A percentile compares a stretch with the other conserved stretches of the same genome.
These are phyloP conservation scores for Paraphaeosphaeria sporulosa DNA, from an alignment of 2,329 filamentous ascomycete species.

Conservation along the genomic window DNA sequence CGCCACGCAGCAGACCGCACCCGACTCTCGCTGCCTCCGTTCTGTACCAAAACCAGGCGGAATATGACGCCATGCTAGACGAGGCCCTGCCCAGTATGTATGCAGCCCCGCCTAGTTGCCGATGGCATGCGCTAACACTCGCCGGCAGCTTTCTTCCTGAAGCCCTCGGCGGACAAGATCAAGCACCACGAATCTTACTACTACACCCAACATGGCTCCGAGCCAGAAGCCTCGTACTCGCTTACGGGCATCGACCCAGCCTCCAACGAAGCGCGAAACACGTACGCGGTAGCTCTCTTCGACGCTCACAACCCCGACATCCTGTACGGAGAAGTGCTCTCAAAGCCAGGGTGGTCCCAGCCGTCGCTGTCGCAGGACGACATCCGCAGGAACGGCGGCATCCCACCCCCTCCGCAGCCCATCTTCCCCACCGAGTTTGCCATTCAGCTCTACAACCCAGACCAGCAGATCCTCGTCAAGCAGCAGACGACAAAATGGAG, in stretches of 20 bases:
- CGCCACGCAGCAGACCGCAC: not conserved
- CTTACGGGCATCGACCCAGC: slow-evolving; percentile 77
- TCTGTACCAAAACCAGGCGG: not conserved
- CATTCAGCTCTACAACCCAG: slow-evolving; percentile 93
- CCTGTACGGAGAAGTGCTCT: slow-evolving; percentile 84
- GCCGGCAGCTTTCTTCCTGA: slow-evolving; percentile 66
- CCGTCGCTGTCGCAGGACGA: slow-evolving; percentile 83
- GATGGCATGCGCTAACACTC: slow-evolving; percentile 24
- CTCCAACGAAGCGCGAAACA: slow-evolving; percentile 75
- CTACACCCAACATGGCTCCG: slow-evolving; percentile 76
- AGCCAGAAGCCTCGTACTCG: slow-evolving; percentile 81
- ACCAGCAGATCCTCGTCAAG: slow-evolving; percentile 78
- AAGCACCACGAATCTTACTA: slow-evolving; percentile 63
- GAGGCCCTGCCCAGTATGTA: slow-evolving; percentile 79
- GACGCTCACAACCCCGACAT: slow-evolving; percentile 83
- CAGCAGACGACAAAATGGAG: slow-evolving; percentile 81
- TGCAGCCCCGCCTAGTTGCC: slow-evolving; percentile 53
- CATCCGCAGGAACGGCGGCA: slow-evolving; percentile 72
- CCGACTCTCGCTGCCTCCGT: not conserved
- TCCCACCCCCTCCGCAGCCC: slow-evolving; percentile 71
- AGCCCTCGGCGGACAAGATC: slow-evolving; percentile 57
- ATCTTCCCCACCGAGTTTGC: slow-evolving; percentile 79
- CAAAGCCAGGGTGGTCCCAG: slow-evolving; percentile 85
- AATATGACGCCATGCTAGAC: slow-evolving; percentile 73
- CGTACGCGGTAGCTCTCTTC: slow-evolving; percentile 85